Evolutionary conservation across 257 asterid species (phyloP).

Genomic region (Rhazya stricta): DNA sequence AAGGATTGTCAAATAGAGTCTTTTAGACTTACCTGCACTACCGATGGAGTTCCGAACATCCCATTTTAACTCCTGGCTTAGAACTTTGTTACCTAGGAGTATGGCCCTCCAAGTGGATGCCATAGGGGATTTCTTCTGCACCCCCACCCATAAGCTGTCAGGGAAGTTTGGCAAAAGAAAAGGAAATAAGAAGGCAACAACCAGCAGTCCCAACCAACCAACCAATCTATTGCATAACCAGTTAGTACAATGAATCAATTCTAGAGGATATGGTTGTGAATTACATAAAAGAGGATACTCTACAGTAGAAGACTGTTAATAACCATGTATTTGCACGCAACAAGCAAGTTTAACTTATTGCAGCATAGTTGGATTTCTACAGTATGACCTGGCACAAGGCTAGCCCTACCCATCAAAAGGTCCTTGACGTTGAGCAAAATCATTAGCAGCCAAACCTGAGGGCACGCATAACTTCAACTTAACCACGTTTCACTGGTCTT

Average conservation of each 20-base stretch:
- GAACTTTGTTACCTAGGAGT: too few species aligned
- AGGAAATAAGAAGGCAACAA: background rate
- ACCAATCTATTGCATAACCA: background rate
- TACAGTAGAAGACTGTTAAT: background rate
- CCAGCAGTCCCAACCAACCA: background rate
- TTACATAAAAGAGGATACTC: background rate
- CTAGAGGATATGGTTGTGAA: background rate
- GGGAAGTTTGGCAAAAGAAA: background rate
- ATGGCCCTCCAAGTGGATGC: too few species aligned
- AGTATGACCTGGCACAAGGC: background rate
- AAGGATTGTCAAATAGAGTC: too few species aligned
- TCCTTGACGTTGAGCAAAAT: background rate
- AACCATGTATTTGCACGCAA: constrained; percentile 4
- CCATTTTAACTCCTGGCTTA: too few species aligned
- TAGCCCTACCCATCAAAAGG: constrained; percentile 5
- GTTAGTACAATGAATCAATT: background rate
- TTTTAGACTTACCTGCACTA: too few species aligned
- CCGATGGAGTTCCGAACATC: too few species aligned
- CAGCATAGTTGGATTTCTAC: constrained; percentile 2
- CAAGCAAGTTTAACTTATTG: background rate
- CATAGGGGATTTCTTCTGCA: too few species aligned
- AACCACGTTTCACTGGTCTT: constrained; percentile 82
- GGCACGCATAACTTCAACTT: background rate
- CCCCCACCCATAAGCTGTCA: too few species aligned
- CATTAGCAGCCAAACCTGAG: background rate